These are phyloP conservation scores for Scalesia atractyloides DNA, from an alignment of 129 eudicot genomes.

Conservation along the genomic window DNA sequence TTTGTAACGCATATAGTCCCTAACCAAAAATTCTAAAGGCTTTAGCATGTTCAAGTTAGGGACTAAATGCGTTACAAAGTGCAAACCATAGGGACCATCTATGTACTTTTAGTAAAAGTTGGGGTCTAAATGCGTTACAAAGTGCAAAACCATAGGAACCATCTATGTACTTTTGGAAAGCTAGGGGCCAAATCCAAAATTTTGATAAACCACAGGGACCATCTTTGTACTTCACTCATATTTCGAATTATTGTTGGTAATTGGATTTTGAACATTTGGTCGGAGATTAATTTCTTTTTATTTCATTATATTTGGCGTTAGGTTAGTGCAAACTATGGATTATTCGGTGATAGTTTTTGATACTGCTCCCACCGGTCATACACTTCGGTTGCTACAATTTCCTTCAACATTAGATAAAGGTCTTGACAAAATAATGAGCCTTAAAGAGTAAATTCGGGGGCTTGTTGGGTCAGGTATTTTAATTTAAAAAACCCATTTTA, in stretches of 20 bases:
- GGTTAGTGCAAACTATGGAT: conserved; percentile 98
- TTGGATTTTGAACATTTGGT: neutral
- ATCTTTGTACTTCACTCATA: too few relatives aligned
- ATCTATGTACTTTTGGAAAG: too few relatives aligned
- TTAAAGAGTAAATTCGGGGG: conserved; percentile 96
- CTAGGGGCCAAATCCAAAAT: too few relatives aligned
- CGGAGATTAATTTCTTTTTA: neutral
- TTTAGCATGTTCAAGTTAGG: too few relatives aligned
- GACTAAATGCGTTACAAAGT: too few relatives aligned
- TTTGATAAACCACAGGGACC: too few relatives aligned
- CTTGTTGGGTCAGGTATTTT: conserved; percentile 76
- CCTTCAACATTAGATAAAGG: conserved; percentile 98
- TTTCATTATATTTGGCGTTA: conserved; percentile 10
- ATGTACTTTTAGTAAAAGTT: too few relatives aligned
- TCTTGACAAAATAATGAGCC: conserved; percentile 77
- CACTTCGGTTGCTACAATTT: conserved; percentile 87
- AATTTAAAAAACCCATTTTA: neutral
- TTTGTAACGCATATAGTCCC: too few relatives aligned
- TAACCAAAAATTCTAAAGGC: too few relatives aligned
- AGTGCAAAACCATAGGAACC: too few relatives aligned
- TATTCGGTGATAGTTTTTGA: conserved; percentile 96
- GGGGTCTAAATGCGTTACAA: too few relatives aligned
- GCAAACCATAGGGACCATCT: too few relatives aligned
- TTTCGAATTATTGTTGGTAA: neutral
- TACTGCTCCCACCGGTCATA: conserved; percentile 99